phyloP scores from a whole-genome alignment of 495 filamentous ascomycete genomes.

The Podospora pseudocomata region DNA sequence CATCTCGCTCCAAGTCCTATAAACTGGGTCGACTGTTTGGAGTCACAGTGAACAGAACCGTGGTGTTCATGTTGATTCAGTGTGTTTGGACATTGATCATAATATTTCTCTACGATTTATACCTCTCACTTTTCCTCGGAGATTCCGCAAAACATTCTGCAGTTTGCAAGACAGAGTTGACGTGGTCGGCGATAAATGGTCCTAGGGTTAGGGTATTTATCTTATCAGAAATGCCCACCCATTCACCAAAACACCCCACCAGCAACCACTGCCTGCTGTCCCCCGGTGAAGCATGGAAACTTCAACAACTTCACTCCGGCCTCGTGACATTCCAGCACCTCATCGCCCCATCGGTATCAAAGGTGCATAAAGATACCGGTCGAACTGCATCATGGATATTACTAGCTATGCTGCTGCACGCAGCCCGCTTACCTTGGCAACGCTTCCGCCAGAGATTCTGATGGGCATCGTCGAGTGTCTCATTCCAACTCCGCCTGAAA shows the following conservation, averaged over 20 bases:
- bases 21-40: neutral
- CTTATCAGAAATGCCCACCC: neutral
- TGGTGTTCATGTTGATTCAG: neutral
- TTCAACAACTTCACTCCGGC: neutral
- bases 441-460: constrained; percentile 29
- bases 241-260: neutral
- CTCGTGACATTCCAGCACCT: neutral
- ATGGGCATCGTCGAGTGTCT: constrained; percentile 25
- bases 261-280: neutral
- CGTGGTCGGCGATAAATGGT: too few species aligned
- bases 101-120: neutral
- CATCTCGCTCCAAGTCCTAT: neutral
- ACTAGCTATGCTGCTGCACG: neutral
- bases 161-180: too few species aligned
- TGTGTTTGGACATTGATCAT: neutral
- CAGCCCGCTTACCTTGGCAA: constrained; percentile 9
- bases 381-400: neutral
- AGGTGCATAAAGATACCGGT: neutral
- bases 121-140: too few species aligned
- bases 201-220: neutral
- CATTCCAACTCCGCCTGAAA: constrained; percentile 26
- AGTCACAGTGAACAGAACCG: neutral
- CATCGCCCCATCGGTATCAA: neutral
- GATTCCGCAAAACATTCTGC: too few species aligned
- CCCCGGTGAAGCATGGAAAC: neutral